Conservation (phyloP, 768 basidiomycete genomes). For the Tylopilus sp. region DNA sequence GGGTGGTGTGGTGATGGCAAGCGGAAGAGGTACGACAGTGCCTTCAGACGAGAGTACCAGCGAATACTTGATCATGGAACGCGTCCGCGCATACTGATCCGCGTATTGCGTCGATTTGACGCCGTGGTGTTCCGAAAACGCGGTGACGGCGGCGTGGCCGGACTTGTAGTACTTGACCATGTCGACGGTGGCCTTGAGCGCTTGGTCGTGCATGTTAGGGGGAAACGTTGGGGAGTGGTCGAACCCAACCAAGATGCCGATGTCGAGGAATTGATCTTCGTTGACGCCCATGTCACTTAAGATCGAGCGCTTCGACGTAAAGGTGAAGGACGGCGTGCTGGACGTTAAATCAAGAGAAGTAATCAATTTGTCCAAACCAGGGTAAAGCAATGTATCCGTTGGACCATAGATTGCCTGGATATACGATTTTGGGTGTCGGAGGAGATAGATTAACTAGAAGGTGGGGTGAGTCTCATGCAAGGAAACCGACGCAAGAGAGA, state of each 20-base stretch:
- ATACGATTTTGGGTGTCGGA: conserved; percentile 89
- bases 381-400: conserved; percentile 86
- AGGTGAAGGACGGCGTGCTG: conserved; percentile 71
- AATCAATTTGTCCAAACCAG: conserved; percentile 85
- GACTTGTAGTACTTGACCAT: conserved; percentile 93
- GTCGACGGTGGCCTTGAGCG: conserved; percentile 81
- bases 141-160: conserved; percentile 74
- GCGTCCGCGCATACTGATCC: conserved; percentile 85
- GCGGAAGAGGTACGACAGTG: conserved; percentile 70
- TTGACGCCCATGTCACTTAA: conserved; percentile 61
- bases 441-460: conserved; percentile 85
- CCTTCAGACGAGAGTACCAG: conserved; percentile 89
- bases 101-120: conserved; percentile 76
- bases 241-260: conserved; percentile 88
- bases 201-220: conserved; percentile 76
- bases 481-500: conserved; percentile 1
- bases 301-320: conserved; percentile 74
- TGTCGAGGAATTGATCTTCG: conserved; percentile 93
- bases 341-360: conserved; percentile 78
- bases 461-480: conserved; percentile 5
- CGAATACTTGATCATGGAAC: conserved; percentile 89
- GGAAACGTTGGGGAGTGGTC: conserved; percentile 80
- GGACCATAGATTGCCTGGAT: conserved; percentile 93
- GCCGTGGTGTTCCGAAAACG: conserved; percentile 76
- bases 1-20: conserved; percentile 55